Evolutionary conservation across 495 filamentous ascomycete genomes (phyloP).

Genomic region (Echria macrotheca): DNA sequence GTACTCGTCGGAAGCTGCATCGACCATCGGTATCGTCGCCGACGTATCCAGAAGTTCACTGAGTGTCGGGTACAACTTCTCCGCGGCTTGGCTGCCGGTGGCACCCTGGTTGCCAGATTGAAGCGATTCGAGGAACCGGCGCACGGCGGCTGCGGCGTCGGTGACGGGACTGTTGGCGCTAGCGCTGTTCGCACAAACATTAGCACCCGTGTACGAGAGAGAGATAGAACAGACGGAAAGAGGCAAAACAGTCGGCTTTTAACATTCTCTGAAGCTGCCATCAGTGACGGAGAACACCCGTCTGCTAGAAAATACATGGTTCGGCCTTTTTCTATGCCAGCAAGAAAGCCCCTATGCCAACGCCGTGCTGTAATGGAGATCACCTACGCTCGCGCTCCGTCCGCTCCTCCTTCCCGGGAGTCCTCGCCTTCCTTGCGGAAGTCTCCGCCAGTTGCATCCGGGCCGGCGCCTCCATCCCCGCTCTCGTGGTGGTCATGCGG

Average conservation of each 20-base stretch:
- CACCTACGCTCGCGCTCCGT: constrained; percentile 99
- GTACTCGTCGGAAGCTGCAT: constrained; percentile 55
- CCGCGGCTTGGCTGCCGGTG: constrained; percentile 35
- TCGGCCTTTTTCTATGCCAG: too few relatives aligned
- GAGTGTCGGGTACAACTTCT: constrained; percentile 73
- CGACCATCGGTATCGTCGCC: constrained; percentile 70
- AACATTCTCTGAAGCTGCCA: constrained; percentile 19
- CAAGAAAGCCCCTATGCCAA: too few relatives aligned
- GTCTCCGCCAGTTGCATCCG: constrained; percentile 83
- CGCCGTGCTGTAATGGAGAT: constrained; percentile 33
- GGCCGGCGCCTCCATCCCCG: constrained; percentile 71
- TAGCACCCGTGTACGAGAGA: constrained; percentile 23
- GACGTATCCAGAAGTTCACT: constrained; percentile 76
- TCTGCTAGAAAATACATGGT: constrained; percentile 31
- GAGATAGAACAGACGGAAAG: constrained; percentile 1
- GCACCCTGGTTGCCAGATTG: constrained; percentile 50
- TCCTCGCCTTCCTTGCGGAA: constrained; percentile 83
- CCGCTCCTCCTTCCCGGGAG: constrained; percentile 84
- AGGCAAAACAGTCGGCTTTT: constrained; percentile 12
- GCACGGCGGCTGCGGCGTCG: constrained; percentile 58
- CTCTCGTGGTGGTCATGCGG: constrained; percentile 51
- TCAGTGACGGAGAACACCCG: constrained; percentile 8
- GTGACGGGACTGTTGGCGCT: constrained; percentile 27
- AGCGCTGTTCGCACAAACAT: constrained; percentile 32
- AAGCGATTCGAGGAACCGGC: constrained; percentile 83